Evolutionary conservation across 345 rosid genomes (phyloP), one percentile per base, ranked within the genome.

Genomic region (Acer saccharum): DNA sequence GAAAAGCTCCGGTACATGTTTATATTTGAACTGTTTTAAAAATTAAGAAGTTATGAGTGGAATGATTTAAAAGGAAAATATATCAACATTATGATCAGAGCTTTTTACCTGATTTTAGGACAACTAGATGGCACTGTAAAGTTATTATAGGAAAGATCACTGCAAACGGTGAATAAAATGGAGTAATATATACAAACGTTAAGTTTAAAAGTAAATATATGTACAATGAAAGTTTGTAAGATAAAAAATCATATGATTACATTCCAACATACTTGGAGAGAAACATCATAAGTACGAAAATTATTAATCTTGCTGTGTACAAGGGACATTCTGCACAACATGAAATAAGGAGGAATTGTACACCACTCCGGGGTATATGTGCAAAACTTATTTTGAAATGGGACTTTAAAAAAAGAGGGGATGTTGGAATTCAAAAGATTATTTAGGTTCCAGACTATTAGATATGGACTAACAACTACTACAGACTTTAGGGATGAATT

Each of bases 111-210:
- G 1, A 0, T 25, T 1, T 25, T 1, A 0, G 27, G 27, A 25
- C 68, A 65, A 8, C 3, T 3, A 32, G 67, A 83, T 79, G 50
- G 84, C 89, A 78, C 23, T 82, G 83, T 71, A 75, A 92, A 89
- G 80, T 89, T 84, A 76, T 92, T 92, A 73, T 88, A 89, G 10
- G 97, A 90, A 73, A 92, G 87, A 86, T 92, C 93, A 16, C 94
- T 92, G 88, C 80, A 82, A 23, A 14, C 55, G 44, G 64, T 2
- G 10, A 61, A 39, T 3, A 7, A 67, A 67, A 43, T 18, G 8
- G 50, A 39, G n/a, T 2, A 1, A n/a, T n/a, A n/a, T 7, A 4
- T 65, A 65, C 46, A 27, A 65, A 32, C 20, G n/a, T 17, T 21
- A 13, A 32, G 10, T 39, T 35, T 41, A 35, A 17, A 18, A 10